phyloP scores from a whole-genome alignment of 1,284 basidiomycete genomes.

The Ganoderma meredithae region DNA sequence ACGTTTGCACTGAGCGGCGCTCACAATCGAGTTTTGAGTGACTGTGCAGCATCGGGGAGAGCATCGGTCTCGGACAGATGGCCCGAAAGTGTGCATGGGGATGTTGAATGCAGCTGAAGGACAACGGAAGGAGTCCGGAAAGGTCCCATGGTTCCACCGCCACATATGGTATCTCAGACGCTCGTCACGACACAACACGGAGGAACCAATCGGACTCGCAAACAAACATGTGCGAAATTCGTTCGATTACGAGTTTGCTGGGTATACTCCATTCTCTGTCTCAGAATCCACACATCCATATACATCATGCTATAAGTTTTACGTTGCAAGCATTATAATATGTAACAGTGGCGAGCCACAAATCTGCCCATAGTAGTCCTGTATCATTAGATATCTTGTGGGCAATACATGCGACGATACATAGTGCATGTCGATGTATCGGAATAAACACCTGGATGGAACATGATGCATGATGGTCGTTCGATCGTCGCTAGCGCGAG shows the following conservation, averaged over 20 bases:
- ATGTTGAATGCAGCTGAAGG: background rate
- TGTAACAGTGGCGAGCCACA: too few relatives aligned
- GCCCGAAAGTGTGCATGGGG: conserved; percentile 15
- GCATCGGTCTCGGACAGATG: conserved; percentile 34
- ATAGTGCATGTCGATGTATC: background rate
- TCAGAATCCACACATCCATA: too few relatives aligned
- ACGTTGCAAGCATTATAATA: too few relatives aligned
- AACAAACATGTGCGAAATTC: background rate
- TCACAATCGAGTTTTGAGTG: conserved; percentile 35
- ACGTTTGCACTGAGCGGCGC: background rate
- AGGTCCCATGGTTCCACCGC: background rate
- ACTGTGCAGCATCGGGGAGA: conserved; percentile 14
- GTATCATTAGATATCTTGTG: background rate
- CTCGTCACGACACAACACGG: background rate
- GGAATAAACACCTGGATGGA: background rate
- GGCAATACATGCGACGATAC: background rate
- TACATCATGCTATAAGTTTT: too few relatives aligned
- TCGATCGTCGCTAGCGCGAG: background rate
- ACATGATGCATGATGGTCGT: background rate
- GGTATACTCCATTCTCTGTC: too few relatives aligned
- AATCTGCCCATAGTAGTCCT: too few relatives aligned
- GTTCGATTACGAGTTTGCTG: too few relatives aligned
- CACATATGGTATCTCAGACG: background rate
- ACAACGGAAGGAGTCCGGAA: background rate
- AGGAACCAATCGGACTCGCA: background rate